These are phyloP conservation scores for Fomitopsis betulina DNA, from an alignment of 1,284 basidiomycete genomes.

Conservation along the genomic window DNA sequence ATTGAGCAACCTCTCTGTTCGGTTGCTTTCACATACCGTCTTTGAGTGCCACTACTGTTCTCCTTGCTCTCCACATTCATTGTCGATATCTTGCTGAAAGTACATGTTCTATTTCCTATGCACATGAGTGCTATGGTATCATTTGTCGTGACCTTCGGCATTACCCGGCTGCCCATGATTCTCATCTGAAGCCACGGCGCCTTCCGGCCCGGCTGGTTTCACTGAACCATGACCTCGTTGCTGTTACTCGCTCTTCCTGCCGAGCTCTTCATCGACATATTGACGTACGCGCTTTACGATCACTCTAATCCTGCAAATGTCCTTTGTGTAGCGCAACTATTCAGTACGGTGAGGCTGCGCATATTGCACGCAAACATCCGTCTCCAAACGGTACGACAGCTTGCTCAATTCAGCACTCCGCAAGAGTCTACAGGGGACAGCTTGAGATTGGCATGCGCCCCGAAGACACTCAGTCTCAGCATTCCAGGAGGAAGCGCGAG, in stretches of 20 bases:
- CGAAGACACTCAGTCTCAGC: conserved; percentile 21
- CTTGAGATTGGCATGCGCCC: conserved; percentile 19
- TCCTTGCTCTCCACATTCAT: too few relatives aligned
- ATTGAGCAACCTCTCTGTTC: conserved; percentile 5
- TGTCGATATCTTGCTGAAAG: too few relatives aligned
- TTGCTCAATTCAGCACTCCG: conserved; percentile 23
- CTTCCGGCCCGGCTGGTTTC: background rate
- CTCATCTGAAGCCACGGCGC: background rate
- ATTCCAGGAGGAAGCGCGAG: conserved; percentile 28
- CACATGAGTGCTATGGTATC: too few relatives aligned
- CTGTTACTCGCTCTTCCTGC: conserved; percentile 16
- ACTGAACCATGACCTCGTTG: conserved; percentile 1
- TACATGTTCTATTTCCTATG: too few relatives aligned
- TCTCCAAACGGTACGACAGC: conserved; percentile 28
- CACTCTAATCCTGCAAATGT: conserved; percentile 20
- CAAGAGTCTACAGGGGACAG: conserved; percentile 3
- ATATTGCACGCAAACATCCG: conserved; percentile 29
- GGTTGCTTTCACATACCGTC: too few relatives aligned
- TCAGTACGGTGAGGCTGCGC: conserved; percentile 19
- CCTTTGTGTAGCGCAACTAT: conserved; percentile 23
- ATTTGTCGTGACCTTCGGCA: too few relatives aligned
- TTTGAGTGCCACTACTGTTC: too few relatives aligned
- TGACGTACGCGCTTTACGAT: conserved; percentile 20
- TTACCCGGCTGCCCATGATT: too few relatives aligned
- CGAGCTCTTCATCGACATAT: conserved; percentile 23